These are phyloP conservation scores for Pouteria glomerata DNA, from an alignment of 148 eudicot species.

Conservation along the genomic window DNA sequence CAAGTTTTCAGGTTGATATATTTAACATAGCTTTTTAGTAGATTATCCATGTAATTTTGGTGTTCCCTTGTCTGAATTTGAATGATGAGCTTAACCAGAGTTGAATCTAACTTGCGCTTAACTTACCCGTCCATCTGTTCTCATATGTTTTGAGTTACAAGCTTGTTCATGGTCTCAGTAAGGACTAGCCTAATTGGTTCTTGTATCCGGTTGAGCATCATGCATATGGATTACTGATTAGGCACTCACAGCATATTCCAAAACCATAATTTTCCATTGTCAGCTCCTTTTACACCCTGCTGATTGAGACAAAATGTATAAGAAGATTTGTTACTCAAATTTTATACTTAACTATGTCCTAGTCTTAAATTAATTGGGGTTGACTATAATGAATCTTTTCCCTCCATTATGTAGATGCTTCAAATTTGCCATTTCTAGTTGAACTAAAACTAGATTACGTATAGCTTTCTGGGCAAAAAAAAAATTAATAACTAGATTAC, in stretches of 20 bases:
- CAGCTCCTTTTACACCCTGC: background rate
- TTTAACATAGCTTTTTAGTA: background rate
- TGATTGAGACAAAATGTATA: background rate
- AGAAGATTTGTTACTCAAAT: no score
- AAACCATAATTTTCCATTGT: background rate
- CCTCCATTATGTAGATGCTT: no score
- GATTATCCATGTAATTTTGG: background rate
- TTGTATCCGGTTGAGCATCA: background rate
- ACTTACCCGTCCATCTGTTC: background rate
- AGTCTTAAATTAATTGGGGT: no score
- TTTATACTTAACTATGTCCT: no score
- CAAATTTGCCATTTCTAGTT: no score
- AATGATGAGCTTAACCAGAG: background rate
- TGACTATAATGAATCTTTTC: no score
- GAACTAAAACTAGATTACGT: no score
- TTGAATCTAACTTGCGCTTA: background rate
- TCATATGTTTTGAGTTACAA: background rate
- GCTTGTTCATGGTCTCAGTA: background rate
- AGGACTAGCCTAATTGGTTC: background rate
- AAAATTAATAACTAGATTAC: no score
- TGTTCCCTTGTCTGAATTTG: background rate
- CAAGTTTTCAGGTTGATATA: background rate
- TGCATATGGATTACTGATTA: background rate
- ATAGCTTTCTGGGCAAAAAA: no score
- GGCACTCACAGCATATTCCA: background rate